Evolutionary conservation across 768 basidiomycete species (phyloP).

Genomic region (Candolleomyces eurysporus): DNA sequence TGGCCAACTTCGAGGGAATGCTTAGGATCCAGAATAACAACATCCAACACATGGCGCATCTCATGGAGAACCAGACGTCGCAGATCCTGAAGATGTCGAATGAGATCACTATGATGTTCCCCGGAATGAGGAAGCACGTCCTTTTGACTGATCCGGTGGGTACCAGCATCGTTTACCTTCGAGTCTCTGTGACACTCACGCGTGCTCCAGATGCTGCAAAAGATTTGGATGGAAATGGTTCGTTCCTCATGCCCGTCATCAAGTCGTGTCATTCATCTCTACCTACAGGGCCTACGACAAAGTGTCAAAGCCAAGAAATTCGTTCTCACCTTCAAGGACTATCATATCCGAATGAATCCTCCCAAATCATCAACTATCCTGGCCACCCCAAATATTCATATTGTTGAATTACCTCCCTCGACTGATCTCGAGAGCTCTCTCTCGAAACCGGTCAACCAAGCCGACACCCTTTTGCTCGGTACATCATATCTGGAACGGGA

Average conservation of each 20-base stretch:
- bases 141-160: constrained; percentile 39
- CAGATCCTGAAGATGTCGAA: constrained; percentile 29
- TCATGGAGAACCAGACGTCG: constrained; percentile 28
- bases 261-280: too few relatives aligned
- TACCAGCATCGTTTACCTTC: not conserved
- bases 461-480: not conserved
- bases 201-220: constrained; percentile 5
- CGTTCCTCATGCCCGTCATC: not conserved
- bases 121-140: constrained; percentile 38
- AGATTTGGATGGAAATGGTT: constrained; percentile 14
- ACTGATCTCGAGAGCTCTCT: not conserved
- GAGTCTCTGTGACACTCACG: not conserved
- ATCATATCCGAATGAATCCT: constrained; percentile 19
- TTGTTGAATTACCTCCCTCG: not conserved
- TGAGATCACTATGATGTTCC: constrained; percentile 23
- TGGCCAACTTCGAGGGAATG: constrained; percentile 43
- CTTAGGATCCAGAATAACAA: constrained; percentile 38
- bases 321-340: constrained; percentile 35
- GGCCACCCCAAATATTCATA: not conserved
- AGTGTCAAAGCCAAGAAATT: constrained; percentile 40
- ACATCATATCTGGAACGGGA: constrained; percentile 12
- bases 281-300: constrained; percentile 31
- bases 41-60: constrained; percentile 29
- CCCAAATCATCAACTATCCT: not conserved
- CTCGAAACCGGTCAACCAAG: not conserved